Evolutionary conservation across 495 filamentous ascomycete species (phyloP), one percentile per base, ranked within the genome.

Genomic region (Podospora australis): DNA sequence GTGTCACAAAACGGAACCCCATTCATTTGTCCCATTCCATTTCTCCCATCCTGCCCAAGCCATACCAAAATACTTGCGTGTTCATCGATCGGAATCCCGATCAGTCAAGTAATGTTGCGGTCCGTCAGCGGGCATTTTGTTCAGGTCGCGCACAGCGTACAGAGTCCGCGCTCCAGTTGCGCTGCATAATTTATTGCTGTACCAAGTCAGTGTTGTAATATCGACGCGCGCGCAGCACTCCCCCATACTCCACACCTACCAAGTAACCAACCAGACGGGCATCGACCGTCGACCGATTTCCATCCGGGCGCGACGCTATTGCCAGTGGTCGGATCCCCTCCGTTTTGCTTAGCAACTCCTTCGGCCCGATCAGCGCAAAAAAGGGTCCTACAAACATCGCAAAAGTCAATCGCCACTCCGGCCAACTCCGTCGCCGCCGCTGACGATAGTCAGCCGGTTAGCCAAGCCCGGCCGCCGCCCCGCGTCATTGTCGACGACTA

Each of bases 1-100:
- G 29, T 44, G 3, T 20, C 24, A 40, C 39, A 34, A 49, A 54
- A 54, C 51, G 51, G 51, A n/a, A n/a, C n/a, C n/a, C n/a, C n/a
- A n/a, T n/a, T n/a, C n/a, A n/a, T n/a, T n/a, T n/a, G n/a, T n/a
- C n/a, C n/a, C n/a, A n/a, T n/a, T n/a, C n/a, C 26, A 25, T 22
- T 24, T 29, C 39, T 49, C 35, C 41, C 17, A 36, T 32, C 16
- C 24, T 16, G 11, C 29, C 20, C 6, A 45, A 30, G 19, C 20
- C 6, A 19, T 2, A 2, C 5, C 3, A 32, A 24, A 30, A 11
- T 16, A 17, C 25, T 8, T 39, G 11, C 14, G 19, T 21, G 6
- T 22, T 13, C 22, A 14, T 2, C 36, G 14, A 29, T 46, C 11
- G 11, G 22, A 2, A 28, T n/a, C n/a, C n/a, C n/a, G n/a, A n/a